A percentile compares a stretch with the other conserved stretches of the same genome.
These are phyloP conservation scores for Corymbia maculata DNA, from an alignment of 345 rosid genomes.

Conservation along the genomic window DNA sequence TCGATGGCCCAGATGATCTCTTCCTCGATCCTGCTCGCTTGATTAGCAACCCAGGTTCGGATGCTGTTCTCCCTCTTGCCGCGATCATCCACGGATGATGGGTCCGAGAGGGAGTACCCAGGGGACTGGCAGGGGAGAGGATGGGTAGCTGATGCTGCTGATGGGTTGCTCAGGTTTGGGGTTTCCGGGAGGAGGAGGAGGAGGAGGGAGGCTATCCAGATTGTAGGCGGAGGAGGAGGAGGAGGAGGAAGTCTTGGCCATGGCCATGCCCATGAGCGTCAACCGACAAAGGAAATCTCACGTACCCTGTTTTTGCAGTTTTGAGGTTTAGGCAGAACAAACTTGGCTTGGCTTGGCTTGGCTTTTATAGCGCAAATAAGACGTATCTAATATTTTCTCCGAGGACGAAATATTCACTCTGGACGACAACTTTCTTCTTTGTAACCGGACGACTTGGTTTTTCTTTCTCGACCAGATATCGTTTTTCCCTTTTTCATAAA, in stretches of 20 bases:
- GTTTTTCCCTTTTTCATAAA: no score
- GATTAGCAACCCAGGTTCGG: no score
- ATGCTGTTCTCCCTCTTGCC: not conserved
- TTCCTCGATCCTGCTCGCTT: slow-evolving; percentile 19
- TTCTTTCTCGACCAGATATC: not conserved
- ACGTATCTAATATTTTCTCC: not conserved
- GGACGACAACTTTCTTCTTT: not conserved
- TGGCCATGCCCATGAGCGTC: not conserved
- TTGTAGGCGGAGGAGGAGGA: not conserved
- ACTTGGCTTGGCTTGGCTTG: not conserved
- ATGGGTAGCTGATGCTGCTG: not conserved
- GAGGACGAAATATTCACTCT: not conserved
- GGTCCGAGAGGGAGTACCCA: not conserved
- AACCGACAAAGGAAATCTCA: not conserved
- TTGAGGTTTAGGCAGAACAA: not conserved
- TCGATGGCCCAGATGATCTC: no score
- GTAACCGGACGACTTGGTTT: not conserved
- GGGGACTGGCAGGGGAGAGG: not conserved
- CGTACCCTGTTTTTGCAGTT: not conserved
- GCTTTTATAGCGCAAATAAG: not conserved
- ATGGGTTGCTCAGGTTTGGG: not conserved
- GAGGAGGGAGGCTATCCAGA: not conserved
- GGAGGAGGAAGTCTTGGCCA: not conserved
- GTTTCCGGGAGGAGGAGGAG: not conserved
- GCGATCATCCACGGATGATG: not conserved